phyloP scores from a whole-genome alignment of 23 red algal genomes.

The Gracilaria gracilis region DNA sequence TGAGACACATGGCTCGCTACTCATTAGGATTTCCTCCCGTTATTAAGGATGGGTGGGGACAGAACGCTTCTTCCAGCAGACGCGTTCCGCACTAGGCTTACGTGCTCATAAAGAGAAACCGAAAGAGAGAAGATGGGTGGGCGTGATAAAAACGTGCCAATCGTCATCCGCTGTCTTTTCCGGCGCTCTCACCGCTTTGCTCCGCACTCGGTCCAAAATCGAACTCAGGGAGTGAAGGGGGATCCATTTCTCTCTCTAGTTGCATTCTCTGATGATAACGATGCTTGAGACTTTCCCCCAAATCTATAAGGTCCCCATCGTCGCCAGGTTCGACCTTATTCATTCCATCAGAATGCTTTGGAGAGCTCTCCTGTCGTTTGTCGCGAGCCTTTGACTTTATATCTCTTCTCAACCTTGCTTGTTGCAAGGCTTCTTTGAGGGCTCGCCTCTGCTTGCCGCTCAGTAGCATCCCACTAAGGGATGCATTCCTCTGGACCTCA shows the following conservation, averaged over 20 bases:
- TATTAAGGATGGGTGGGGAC: too few relatives aligned
- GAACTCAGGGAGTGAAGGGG: not conserved
- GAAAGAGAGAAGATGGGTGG: not conserved
- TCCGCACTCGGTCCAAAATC: not conserved
- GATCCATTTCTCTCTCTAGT: conserved; percentile 19
- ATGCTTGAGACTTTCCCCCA: not conserved
- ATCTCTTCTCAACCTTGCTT: conserved; percentile 16
- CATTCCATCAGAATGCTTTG: not conserved
- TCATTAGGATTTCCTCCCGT: too few relatives aligned
- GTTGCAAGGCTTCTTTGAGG: conserved; percentile 17
- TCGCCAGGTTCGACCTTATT: not conserved
- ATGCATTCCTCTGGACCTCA: conserved; percentile 36
- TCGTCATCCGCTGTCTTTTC: not conserved
- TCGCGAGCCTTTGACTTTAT: not conserved
- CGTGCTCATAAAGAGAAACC: too few relatives aligned
- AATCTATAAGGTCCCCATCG: not conserved
- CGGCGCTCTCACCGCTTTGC: not conserved
- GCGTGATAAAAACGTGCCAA: not conserved
- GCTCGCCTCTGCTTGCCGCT: conserved; percentile 29
- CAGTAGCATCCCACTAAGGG: conserved; percentile 27
- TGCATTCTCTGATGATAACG: conserved; percentile 10
- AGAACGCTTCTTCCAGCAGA: too few relatives aligned
- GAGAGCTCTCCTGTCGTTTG: not conserved
- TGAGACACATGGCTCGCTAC: too few relatives aligned
- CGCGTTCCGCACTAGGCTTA: too few relatives aligned